A percentile compares a stretch with the other conserved stretches of the same genome.
Evolutionary conservation across 2,329 filamentous ascomycete genomes (phyloP).

Genomic region (Xylariaceae sp.): DNA sequence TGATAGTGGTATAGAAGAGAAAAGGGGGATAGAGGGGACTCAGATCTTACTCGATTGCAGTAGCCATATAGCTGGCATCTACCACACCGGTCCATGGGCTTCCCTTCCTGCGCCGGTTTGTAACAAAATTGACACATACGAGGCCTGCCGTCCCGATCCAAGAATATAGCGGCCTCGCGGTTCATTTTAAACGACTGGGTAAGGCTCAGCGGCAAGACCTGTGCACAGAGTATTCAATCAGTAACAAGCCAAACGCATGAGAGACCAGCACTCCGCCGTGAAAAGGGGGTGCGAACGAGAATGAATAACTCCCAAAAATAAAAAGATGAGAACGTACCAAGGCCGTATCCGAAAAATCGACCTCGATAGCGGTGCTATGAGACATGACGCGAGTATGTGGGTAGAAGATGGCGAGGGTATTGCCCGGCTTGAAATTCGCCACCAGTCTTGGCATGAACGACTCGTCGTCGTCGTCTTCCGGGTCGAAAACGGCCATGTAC

Average conservation of each 20-base stretch:
- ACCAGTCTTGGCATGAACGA: background rate
- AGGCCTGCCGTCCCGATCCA: background rate
- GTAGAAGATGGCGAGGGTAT: constrained; percentile 25
- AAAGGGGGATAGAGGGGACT: background rate
- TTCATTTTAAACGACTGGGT: constrained; percentile 20
- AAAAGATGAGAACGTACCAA: background rate
- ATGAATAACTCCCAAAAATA: background rate
- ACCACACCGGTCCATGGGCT: constrained; percentile 8
- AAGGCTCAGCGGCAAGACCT: constrained; percentile 22
- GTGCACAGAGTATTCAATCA: background rate
- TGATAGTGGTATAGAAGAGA: background rate
- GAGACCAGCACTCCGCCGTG: no score
- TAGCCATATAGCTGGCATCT: constrained; percentile 19
- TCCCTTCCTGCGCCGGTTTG: constrained; percentile 1
- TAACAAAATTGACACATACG: constrained; percentile 20
- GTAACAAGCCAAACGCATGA: background rate
- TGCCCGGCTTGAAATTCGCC: constrained; percentile 18
- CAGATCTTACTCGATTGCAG: constrained; percentile 16
- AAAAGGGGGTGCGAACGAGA: background rate
- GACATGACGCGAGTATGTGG: constrained; percentile 10
- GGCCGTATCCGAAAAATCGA: constrained; percentile 5
- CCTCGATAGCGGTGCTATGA: constrained; percentile 9
- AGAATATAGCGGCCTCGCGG: constrained; percentile 16
- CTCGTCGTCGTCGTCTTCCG: no score
- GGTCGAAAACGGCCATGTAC: no score